Base-by-base conservation (phyloP, 2,329 filamentous ascomycete species). In the Aspergillus sp. region DNA sequence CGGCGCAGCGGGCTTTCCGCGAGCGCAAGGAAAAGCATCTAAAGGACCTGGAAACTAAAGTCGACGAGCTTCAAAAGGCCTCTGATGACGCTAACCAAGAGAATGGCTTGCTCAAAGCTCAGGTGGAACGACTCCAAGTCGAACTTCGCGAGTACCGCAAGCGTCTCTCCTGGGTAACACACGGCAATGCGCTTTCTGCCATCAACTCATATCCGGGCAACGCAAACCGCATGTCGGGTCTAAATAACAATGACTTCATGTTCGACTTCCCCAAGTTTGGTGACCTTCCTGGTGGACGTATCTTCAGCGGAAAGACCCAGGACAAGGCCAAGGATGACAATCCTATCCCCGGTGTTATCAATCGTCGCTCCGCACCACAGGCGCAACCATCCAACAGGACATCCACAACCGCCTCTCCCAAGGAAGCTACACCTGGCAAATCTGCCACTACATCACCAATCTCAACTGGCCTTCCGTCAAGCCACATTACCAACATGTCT, bases 251-350 rank as follows among this genome's bases (percentile, higher is more conserved):
- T 74, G 93, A 90, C 74, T 98, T 98, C 74, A 89, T 94, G 68
- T 98, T 99, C 69, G 94, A 98, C 68, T 98, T 98, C 67, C 94
- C 95, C 66, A 93, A 91, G 74, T 98, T 99, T 71, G 95, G 95
- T 51, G 85, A 88, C 62, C 84, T 96, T 28, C 85, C 86, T 22
- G 81, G 80, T 30, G 77, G 80, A 4, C 82, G 84, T 63, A 79
- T 86, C 13, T 82, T 86, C 63, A 82, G 77, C 63, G 82, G 81
- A 59, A 77, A 71, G 50, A 54, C 66, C 52, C 60, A 69, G 65
- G 66, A 76, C 72, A 60, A 71, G 70, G 7, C 74, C 69, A 63
- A 77, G 69, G 68, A 77, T 17, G 65, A 69, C 28, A 59, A 63
- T 28, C 69, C 69, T 8, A 67, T 72, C 9, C 72, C 74, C 9